Percentiles rank a stretch among this genome's conserved stretches.
Conservation (phyloP, 768 basidiomycete species). For the Lanmaoa pseudosensibilis region DNA sequence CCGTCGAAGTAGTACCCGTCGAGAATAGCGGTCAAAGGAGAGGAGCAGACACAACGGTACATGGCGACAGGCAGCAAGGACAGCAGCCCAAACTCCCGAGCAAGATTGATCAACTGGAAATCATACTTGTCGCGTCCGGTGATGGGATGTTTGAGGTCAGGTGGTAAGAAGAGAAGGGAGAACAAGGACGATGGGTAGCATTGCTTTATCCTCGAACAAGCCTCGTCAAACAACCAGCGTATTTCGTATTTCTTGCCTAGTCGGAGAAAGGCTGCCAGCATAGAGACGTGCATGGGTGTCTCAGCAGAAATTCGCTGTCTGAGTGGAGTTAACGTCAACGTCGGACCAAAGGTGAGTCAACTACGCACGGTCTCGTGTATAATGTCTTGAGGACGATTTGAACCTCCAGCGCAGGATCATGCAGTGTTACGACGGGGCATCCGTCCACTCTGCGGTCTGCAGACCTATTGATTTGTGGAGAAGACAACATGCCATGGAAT, state of each 20-base stretch:
- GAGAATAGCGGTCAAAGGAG: constrained; percentile 21
- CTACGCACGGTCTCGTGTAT: constrained; percentile 25
- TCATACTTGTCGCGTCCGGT: constrained; percentile 26
- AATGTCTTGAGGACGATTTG: constrained; percentile 28
- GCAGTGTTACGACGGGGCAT: constrained; percentile 22
- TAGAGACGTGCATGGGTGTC: constrained; percentile 21
- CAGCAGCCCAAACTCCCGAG: constrained; percentile 23
- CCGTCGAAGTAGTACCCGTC: constrained; percentile 27
- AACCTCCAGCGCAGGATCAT: constrained; percentile 22
- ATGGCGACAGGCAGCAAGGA: constrained; percentile 26
- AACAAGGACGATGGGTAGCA: constrained; percentile 28
- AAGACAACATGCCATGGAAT: constrained; percentile 20
- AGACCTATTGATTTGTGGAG: constrained; percentile 8
- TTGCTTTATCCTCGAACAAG: constrained; percentile 19
- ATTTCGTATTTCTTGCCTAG: constrained; percentile 28
- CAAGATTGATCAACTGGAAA: constrained; percentile 27
- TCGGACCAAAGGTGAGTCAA: neutral
- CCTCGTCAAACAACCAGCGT: constrained; percentile 24
- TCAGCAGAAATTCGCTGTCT: constrained; percentile 24
- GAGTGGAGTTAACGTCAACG: constrained; percentile 6
- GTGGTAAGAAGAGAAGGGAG: constrained; percentile 25
- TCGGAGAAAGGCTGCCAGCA: constrained; percentile 23
- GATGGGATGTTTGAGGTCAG: constrained; percentile 21
- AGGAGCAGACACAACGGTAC: constrained; percentile 23
- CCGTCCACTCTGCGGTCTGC: constrained; percentile 21